phyloP scores from a whole-genome alignment of 331 rosid species.

The Arachis monticola region DNA sequence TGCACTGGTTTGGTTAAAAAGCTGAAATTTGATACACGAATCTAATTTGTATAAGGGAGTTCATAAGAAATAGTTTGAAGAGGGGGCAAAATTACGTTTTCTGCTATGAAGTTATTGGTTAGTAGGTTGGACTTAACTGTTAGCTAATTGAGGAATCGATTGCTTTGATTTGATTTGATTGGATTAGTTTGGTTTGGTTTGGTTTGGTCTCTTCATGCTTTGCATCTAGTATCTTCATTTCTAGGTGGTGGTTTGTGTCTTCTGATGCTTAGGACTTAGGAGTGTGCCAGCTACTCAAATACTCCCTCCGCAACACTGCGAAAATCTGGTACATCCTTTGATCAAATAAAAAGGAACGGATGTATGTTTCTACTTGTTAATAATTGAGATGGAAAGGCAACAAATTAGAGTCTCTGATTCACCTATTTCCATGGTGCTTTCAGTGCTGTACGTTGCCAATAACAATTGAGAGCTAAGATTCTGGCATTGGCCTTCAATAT shows the following conservation, averaged over 20 bases:
- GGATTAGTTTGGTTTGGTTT: conserved; percentile 23
- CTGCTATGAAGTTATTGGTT: neutral
- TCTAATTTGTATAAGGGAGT: conserved; percentile 32
- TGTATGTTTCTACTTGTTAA: conserved; percentile 1
- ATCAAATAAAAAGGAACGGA: no score
- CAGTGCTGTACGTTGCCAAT: conserved; percentile 98
- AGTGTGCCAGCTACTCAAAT: no score
- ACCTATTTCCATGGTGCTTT: conserved; percentile 50
- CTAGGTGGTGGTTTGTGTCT: neutral
- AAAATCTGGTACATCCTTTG: no score
- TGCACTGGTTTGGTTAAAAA: conserved; percentile 15
- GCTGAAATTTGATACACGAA: neutral
- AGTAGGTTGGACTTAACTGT: conserved; percentile 9
- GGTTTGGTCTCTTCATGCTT: neutral
- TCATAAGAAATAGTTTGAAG: conserved; percentile 6
- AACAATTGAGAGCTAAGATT: conserved; percentile 61
- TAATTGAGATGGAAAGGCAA: conserved; percentile 57
- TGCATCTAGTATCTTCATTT: neutral
- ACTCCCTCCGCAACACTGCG: no score
- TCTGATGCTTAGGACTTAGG: neutral
- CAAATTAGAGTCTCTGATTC: conserved; percentile 97
- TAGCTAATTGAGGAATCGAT: neutral
- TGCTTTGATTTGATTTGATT: conserved; percentile 27
- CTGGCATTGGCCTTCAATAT: conserved; percentile 45
- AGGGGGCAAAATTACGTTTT: neutral